Evolutionary conservation across 768 basidiomycete species (phyloP), one percentile per base, ranked within the genome.

Genomic region (Kwoniella botswanensis): DNA sequence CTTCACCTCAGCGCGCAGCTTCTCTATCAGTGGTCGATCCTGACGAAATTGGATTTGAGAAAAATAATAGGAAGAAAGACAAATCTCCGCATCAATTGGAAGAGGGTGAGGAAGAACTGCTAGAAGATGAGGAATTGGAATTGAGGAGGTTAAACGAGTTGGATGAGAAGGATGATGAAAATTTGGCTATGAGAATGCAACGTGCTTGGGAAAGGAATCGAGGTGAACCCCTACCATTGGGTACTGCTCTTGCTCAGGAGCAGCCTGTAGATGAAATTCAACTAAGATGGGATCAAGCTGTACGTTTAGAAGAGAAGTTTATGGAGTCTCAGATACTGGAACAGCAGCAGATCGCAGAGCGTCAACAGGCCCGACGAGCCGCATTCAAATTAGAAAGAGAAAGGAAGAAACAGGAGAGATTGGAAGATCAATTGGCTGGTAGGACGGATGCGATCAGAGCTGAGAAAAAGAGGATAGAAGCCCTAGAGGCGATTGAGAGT

Each of bases 241-340:
- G 41, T n/a, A 22, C 52, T 21, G 6, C n/a, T n/a, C 3, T 6
- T 43, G 29, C 26, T 35, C 42, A 24, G 21, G n/a, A 29, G 7
- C 7, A 15, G 24, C 13, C 17, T 13, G 44, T 22, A 41, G 46
- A 54, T n/a, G 53, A 57, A 17, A 44, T 29, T 7, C 24, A 41
- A 11, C 3, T 2, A 1, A 53, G 67, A 59, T 79, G 78, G 78
- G 56, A 67, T 22, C 52, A 52, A 24, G 78, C 78, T 10, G 75
- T 67, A 18, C 29, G 61, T 46, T 29, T 74, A 9, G 79, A 80
- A 69, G 55, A 65, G 24, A 44, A 50, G 11, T 71, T 68, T 26
- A 64, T 68, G 58, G 43, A 63, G 42, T 55, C 68, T 6, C 62
- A 71, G 41, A 68, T 65, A 9, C 35, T 72, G 15, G 74, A 78